Conservation (phyloP, 2,329 filamentous ascomycete genomes). For the Metarhizium rileyi region DNA sequence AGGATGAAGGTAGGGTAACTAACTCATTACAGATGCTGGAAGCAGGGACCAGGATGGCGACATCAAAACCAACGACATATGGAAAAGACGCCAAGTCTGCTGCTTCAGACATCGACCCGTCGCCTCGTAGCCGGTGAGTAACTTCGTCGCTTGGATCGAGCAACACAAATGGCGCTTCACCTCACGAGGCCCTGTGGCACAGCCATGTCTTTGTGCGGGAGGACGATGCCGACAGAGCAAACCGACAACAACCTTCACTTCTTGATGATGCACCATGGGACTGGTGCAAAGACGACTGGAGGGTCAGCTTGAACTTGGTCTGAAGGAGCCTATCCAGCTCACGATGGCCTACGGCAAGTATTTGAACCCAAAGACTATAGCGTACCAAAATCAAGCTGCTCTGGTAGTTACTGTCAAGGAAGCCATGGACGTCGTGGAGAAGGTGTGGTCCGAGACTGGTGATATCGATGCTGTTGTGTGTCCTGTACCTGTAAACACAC, state of each 20-base stretch:
- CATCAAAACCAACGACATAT: neutral
- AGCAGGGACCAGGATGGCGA: constrained; percentile 19
- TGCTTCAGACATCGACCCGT: constrained; percentile 19
- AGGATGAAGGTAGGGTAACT: constrained; percentile 37
- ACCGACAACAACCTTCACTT: constrained; percentile 28
- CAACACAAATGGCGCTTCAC: constrained; percentile 20
- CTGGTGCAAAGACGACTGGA: constrained; percentile 32
- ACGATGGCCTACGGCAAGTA: constrained; percentile 24
- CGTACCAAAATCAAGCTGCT: constrained; percentile 36
- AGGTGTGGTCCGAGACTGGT: constrained; percentile 32
- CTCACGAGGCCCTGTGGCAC: constrained; percentile 24
- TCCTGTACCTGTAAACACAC: no score
- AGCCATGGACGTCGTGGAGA: constrained; percentile 35
- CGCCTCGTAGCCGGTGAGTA: constrained; percentile 13
- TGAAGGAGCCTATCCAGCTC: constrained; percentile 26
- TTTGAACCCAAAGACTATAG: constrained; percentile 26
- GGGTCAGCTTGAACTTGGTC: constrained; percentile 32
- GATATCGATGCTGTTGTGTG: constrained; percentile 30
- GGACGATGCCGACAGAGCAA: constrained; percentile 12
- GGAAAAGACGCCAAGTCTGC: constrained; percentile 10
- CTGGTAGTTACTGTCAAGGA: constrained; percentile 36
- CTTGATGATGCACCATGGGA: constrained; percentile 42
- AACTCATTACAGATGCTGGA: constrained; percentile 37
- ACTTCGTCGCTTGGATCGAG: constrained; percentile 20
- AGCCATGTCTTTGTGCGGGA: constrained; percentile 16